Percentiles rank a stretch among this genome's conserved stretches.
phyloP scores from a whole-genome alignment of 2,329 filamentous ascomycete genomes.

The Penicillium psychrosexuale region DNA sequence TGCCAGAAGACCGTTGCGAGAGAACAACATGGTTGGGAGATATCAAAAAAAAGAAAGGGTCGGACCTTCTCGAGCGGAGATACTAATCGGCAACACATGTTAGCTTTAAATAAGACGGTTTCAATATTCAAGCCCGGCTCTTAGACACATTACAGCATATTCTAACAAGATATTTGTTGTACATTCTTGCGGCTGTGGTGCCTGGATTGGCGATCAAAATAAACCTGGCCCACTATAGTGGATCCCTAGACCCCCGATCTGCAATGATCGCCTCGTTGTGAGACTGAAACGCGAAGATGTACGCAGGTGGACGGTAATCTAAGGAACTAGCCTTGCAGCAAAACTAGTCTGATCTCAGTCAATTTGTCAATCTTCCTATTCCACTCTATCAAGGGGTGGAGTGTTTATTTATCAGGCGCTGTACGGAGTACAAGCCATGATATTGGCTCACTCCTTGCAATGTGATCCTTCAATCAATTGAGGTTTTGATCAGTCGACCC shows the following conservation, averaged over 20 bases:
- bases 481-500: not conserved
- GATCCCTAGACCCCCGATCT: conserved; percentile 16
- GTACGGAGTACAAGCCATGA: not conserved
- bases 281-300: not conserved
- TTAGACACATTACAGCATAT: conserved; percentile 10
- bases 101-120: conserved; percentile 16
- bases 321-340: conserved; percentile 13
- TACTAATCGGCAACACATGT: not conserved
- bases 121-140: not conserved
- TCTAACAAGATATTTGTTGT: conserved; percentile 10
- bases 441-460: conserved; percentile 5
- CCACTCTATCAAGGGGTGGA: not conserved
- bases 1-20: conserved; percentile 4
- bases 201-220: conserved; percentile 19
- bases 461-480: not conserved
- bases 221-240: conserved; percentile 12
- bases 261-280: conserved; percentile 16
- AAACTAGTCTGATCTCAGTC: not conserved
- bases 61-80: not conserved
- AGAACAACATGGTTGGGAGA: conserved; percentile 14
- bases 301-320: not conserved
- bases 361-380: not conserved
- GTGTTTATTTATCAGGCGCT: not conserved
- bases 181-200: conserved; percentile 12
- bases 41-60: not conserved